phyloP scores from a whole-genome alignment of 169 alveolate species.

The Eimeria brunetti region DNA sequence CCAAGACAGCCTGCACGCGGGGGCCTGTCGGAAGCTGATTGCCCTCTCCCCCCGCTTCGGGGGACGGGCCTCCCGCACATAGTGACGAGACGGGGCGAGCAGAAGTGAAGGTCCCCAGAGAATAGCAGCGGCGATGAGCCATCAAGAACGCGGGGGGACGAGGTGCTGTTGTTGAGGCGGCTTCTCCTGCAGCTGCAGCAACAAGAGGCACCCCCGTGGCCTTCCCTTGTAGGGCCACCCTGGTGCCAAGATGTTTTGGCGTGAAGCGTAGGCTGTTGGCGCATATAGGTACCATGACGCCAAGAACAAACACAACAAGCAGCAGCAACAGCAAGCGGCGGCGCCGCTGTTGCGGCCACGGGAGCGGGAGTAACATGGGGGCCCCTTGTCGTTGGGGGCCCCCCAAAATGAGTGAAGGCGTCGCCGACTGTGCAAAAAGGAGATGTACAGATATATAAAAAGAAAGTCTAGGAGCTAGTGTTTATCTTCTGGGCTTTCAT shows the following conservation, averaged over 20 bases:
- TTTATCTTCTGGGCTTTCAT: not conserved
- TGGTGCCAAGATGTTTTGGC: not conserved
- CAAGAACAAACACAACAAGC: not conserved
- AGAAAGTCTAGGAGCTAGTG: not conserved
- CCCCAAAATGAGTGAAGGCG: not conserved
- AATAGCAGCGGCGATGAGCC: conserved; percentile 7
- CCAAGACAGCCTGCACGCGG: conserved; percentile 72
- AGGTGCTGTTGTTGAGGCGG: not conserved
- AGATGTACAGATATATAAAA: not conserved
- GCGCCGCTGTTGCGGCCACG: conserved; percentile 17
- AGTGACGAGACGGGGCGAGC: not conserved
- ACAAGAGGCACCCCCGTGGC: not conserved
- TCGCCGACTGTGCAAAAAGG: not conserved
- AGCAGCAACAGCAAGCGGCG: conserved; percentile 36
- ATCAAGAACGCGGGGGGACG: not conserved
- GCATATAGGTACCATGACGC: not conserved
- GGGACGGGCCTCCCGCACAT: not conserved
- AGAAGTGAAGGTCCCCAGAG: not conserved
- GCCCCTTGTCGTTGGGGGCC: conserved; percentile 60
- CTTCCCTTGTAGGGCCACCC: not conserved
- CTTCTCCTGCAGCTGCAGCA: conserved; percentile 10
- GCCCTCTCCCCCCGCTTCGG: conserved; percentile 30
- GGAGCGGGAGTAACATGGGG: conserved; percentile 48
- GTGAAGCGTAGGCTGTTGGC: conserved; percentile 19
- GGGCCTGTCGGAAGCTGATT: conserved; percentile 44